Conservation (phyloP, 306 rosid genomes). For the Prunus dulcis region DNA sequence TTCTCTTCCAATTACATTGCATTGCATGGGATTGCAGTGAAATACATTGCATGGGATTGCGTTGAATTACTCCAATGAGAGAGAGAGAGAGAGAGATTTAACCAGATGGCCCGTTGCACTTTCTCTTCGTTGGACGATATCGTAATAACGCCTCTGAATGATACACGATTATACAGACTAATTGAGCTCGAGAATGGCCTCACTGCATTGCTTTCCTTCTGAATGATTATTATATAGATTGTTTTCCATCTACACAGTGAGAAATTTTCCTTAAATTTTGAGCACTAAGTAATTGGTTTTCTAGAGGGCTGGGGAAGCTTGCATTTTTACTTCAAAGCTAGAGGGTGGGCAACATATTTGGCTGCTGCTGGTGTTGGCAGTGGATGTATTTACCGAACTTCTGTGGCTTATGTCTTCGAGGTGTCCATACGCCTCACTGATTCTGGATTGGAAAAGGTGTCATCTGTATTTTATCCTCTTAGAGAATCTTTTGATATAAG, state of each 20-base stretch:
- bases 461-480: conserved; percentile 4
- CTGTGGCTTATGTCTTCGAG: conserved; percentile 68
- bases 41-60: too few relatives aligned
- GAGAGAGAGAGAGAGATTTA: too few relatives aligned
- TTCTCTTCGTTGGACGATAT: conserved; percentile 51
- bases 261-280: conserved; percentile 22
- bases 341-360: conserved; percentile 87
- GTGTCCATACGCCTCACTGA: conserved; percentile 86
- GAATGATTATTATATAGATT: neutral
- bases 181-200: conserved; percentile 68
- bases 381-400: conserved; percentile 68
- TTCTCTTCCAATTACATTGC: too few relatives aligned
- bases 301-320: conserved; percentile 97
- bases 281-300: conserved; percentile 28
- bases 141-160: conserved; percentile 71
- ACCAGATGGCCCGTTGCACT: conserved; percentile 19
- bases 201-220: conserved; percentile 40
- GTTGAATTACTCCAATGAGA: too few relatives aligned
- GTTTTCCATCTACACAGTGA: neutral
- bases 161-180: conserved; percentile 63
- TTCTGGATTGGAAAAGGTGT: conserved; percentile 86
- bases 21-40: too few relatives aligned
- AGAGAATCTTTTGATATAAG: conserved; percentile 12
- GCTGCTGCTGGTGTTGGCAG: conserved; percentile 90
- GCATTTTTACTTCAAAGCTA: conserved; percentile 71